phyloP scores from a whole-genome alignment of 805 yeast species.

The Candida coquimbonensis region DNA sequence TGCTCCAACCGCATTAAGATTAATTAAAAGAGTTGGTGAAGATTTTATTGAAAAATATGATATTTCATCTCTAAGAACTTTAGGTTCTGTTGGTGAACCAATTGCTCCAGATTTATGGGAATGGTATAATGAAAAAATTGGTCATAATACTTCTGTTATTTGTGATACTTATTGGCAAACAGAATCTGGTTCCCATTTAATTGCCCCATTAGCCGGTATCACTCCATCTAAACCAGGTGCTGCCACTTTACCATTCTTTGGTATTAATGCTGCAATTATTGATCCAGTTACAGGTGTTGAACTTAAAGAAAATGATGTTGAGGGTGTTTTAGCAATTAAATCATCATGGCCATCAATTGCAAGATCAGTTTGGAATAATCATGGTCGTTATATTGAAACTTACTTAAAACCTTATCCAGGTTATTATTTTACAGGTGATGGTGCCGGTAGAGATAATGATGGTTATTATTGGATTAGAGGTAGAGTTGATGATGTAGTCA shows the following conservation, averaged over 20 bases:
- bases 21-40: conserved; percentile 86
- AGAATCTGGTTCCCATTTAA: conserved; percentile 92
- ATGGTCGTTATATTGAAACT: conserved; percentile 80
- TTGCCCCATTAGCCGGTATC: conserved; percentile 92
- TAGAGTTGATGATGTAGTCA: conserved; percentile 97
- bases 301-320: conserved; percentile 80
- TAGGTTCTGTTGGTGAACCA: conserved; percentile 98
- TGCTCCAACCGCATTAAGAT: conserved; percentile 95
- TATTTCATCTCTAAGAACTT: conserved; percentile 77
- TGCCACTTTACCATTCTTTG: conserved; percentile 94
- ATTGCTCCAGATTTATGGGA: conserved; percentile 98
- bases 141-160: conserved; percentile 82
- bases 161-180: conserved; percentile 99
- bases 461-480: conserved; percentile 98
- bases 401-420: conserved; percentile 92
- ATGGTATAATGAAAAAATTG: conserved; percentile 93
- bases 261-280: conserved; percentile 82
- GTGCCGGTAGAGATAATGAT: conserved; percentile 95
- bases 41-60: conserved; percentile 74
- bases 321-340: conserved; percentile 90
- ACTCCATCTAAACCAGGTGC: conserved; percentile 96
- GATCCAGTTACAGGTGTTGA: conserved; percentile 92
- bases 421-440: conserved; percentile 94
- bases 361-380: conserved; percentile 88
- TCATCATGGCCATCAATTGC: conserved; percentile 99